Conservation (phyloP, 805 yeast species). For the Danielia oregonensis region DNA sequence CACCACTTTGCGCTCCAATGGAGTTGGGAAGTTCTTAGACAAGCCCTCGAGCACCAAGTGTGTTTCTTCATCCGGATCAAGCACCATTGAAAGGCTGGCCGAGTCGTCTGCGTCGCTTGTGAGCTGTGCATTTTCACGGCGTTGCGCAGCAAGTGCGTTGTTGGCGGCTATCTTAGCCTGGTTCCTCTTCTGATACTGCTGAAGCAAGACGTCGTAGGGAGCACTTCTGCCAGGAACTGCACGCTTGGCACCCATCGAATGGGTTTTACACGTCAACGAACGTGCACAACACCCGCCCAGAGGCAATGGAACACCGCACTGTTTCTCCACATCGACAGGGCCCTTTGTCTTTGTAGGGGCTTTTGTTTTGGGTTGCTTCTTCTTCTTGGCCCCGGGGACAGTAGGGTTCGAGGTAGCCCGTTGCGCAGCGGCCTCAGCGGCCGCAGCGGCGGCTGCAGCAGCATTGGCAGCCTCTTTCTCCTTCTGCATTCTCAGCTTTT, state of each 20-base stretch:
- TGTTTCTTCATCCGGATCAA: slow-evolving; percentile 90
- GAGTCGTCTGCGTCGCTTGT: slow-evolving; percentile 29
- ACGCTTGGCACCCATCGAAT: slow-evolving; percentile 97
- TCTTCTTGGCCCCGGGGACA: slow-evolving; percentile 20
- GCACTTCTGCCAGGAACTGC: slow-evolving; percentile 92
- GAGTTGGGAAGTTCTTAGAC: slow-evolving; percentile 72
- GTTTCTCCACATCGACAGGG: slow-evolving; percentile 87
- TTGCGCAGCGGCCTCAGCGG: slow-evolving; percentile 22
- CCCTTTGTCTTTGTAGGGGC: slow-evolving; percentile 60
- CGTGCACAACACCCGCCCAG: slow-evolving; percentile 96
- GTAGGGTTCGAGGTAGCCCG: slow-evolving; percentile 12
- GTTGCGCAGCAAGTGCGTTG: slow-evolving; percentile 74
- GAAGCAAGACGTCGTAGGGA: slow-evolving; percentile 82
- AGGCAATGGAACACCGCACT: slow-evolving; percentile 93
- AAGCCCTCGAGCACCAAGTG: slow-evolving; percentile 89
- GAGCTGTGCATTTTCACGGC: slow-evolving; percentile 59
- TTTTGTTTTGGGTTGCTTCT: slow-evolving; percentile 34
- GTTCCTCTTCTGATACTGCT: slow-evolving; percentile 87
- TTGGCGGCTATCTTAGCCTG: slow-evolving; percentile 86
- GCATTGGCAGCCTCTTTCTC: slow-evolving; percentile 46
- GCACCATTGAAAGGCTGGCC: slow-evolving; percentile 40
- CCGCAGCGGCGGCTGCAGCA: slow-evolving; percentile 43
- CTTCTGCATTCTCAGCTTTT: slow-evolving; percentile 40
- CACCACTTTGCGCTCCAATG: slow-evolving; percentile 71
- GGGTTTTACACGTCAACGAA: slow-evolving; percentile 94